A percentile compares a stretch with the other conserved stretches of the same genome.
phyloP scores from a whole-genome alignment of 2,329 filamentous ascomycete genomes.

The Nothomitra cinnamomea region DNA sequence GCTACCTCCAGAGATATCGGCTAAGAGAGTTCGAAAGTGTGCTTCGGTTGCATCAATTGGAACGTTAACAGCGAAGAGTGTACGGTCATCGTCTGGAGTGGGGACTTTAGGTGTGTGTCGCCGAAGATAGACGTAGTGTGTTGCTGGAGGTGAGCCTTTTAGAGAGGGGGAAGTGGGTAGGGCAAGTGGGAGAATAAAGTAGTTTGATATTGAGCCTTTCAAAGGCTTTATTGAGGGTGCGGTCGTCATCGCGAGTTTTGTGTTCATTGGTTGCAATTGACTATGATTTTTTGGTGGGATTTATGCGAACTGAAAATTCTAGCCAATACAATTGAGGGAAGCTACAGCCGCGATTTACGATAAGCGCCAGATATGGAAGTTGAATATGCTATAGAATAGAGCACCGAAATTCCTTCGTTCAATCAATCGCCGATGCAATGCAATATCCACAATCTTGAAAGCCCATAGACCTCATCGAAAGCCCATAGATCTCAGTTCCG shows the following conservation, averaged over 20 bases:
- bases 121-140: slow-evolving; percentile 77
- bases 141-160: slow-evolving; percentile 32
- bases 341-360: neutral
- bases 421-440: neutral
- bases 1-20: slow-evolving; percentile 29
- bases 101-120: slow-evolving; percentile 66
- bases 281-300: neutral
- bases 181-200: slow-evolving; percentile 50
- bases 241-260: neutral
- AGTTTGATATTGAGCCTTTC: slow-evolving; percentile 33
- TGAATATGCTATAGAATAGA: neutral
- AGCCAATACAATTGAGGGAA: neutral
- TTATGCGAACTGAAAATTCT: neutral
- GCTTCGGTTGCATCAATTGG: slow-evolving; percentile 67
- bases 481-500: too few species aligned
- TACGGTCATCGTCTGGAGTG: slow-evolving; percentile 55
- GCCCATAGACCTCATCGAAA: neutral
- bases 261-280: neutral
- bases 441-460: neutral
- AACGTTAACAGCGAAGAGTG: slow-evolving; percentile 80
- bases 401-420: neutral
- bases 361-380: neutral
- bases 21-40: slow-evolving; percentile 61
- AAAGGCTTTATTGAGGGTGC: slow-evolving; percentile 16
- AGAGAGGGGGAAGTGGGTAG: slow-evolving; percentile 48